Evolutionary conservation across 2,329 filamentous ascomycete genomes (phyloP), one percentile per base, ranked within the genome.

Genomic region (Alternaria tenuissima): DNA sequence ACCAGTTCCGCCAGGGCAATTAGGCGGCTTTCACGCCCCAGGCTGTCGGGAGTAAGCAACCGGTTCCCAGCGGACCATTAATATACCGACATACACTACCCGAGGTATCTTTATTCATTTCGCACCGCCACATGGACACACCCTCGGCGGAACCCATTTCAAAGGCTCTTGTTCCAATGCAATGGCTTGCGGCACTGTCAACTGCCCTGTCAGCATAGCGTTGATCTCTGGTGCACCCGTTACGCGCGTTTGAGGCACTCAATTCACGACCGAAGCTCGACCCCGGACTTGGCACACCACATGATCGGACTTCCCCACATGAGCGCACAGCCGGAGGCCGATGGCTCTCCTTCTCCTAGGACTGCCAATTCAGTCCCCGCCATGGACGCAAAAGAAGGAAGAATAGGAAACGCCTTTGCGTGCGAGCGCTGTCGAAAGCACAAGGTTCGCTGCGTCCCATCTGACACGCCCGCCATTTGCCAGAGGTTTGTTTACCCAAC

Each of bases 231-330:
- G 57, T 55, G 58, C 63, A 55, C 38, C 63, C 34, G 51, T 55
- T 57, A 42, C 52, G 39, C 57, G 56, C 57, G 42, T 52, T 57
- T 51, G 46, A 49, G 52, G 22, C 38, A 42, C 57, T 58, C 59
- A 38, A 54, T 62, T 64, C 65, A 67, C 67, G 42, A 61, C 55
- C 59, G 59, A 55, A 57, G 53, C 51, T 57, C 53, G 52, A 61
- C 64, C 71, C 66, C 70, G 64, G 52, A 62, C 72, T 76, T 74
- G 73, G 74, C 74, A 71, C 39, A 49, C 46, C 46, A 49, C 52
- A 64, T 71, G 70, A 68, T 73, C 74, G 75, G 72, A 72, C 73
- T 76, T 76, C 75, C 75, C 74, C 74, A 77, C 69, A 71, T 64
- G 62, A 62, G 56, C 57, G 53, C 71, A 54, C 66, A 72, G 65